Percentiles rank a stretch among this genome's conserved stretches.
These are phyloP conservation scores for Sugiyamaella sp. DNA, from an alignment of 1,139 yeast genomes.

Conservation along the genomic window DNA sequence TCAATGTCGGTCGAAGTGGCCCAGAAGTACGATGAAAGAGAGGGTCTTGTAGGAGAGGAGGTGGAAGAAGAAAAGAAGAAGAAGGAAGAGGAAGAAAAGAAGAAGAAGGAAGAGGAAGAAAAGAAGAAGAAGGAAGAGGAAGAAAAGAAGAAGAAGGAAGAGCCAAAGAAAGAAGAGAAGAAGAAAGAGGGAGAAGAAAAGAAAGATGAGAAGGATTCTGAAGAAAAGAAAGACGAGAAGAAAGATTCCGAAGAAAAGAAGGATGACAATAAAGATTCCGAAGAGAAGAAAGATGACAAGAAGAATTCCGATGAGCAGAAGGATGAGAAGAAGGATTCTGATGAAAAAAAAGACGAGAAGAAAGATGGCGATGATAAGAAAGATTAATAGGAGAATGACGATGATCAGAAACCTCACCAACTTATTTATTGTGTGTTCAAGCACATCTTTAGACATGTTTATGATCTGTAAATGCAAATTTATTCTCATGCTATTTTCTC, in stretches of 20 bases:
- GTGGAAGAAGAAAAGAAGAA: neutral
- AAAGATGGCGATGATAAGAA: neutral
- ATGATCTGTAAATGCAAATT: no score
- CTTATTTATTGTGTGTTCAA: neutral
- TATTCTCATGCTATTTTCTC: no score
- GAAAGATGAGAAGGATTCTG: neutral
- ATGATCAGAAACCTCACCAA: neutral
- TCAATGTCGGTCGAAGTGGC: constrained; percentile 1
- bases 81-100: neutral
- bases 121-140: neutral
- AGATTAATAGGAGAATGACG: constrained; percentile 22
- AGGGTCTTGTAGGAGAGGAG: constrained; percentile 1
- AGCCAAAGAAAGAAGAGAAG: neutral
- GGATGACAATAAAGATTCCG: constrained; percentile 25
- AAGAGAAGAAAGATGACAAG: constrained; percentile 54
- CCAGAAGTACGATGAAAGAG: constrained; percentile 5
- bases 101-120: neutral
- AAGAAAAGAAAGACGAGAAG: neutral
- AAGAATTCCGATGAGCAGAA: constrained; percentile 46
- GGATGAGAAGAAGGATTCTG: constrained; percentile 41
- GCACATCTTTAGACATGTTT: no score
- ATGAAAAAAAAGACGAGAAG: neutral
- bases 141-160: neutral
- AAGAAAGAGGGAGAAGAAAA: neutral
- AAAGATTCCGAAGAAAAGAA: constrained; percentile 31